These are phyloP conservation scores for Ocimum tenuiflorum DNA, from an alignment of 257 asterid species.

Conservation along the genomic window DNA sequence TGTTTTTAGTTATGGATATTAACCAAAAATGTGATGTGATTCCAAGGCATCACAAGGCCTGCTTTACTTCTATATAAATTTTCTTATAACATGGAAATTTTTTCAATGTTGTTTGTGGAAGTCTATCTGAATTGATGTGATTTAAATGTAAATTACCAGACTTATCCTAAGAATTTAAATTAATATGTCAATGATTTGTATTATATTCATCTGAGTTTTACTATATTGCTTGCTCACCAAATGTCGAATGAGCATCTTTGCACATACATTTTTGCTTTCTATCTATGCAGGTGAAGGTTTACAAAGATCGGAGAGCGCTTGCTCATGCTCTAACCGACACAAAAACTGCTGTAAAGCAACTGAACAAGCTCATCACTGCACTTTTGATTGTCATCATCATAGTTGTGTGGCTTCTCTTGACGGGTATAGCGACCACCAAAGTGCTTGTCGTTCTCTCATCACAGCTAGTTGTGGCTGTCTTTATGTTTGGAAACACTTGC, in stretches of 20 bases:
- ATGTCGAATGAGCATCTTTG: background rate
- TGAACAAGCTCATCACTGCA: conserved; percentile 40
- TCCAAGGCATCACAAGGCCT: no score
- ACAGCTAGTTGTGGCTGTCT: conserved; percentile 48
- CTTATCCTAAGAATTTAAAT: no score
- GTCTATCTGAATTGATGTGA: no score
- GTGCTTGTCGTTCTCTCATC: conserved; percentile 47
- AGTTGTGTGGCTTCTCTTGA: conserved; percentile 44
- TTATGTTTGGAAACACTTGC: conserved; percentile 64
- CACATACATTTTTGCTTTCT: background rate
- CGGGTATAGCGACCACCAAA: conserved; percentile 53
- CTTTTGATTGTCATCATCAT: conserved; percentile 30
- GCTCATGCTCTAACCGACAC: conserved; percentile 69
- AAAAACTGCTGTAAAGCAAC: conserved; percentile 56
- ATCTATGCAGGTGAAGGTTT: conserved; percentile 74
- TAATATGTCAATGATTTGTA: no score
- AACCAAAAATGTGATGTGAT: no score
- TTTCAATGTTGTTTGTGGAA: no score
- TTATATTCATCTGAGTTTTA: no score
- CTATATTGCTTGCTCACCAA: no score
- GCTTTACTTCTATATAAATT: no score
- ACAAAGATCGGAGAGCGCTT: conserved; percentile 77
- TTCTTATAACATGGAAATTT: no score
- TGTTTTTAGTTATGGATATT: no score
- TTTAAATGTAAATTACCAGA: no score